phyloP scores from a whole-genome alignment of 371 early-diverging fungal genomes.

The Mucor piriformis region DNA sequence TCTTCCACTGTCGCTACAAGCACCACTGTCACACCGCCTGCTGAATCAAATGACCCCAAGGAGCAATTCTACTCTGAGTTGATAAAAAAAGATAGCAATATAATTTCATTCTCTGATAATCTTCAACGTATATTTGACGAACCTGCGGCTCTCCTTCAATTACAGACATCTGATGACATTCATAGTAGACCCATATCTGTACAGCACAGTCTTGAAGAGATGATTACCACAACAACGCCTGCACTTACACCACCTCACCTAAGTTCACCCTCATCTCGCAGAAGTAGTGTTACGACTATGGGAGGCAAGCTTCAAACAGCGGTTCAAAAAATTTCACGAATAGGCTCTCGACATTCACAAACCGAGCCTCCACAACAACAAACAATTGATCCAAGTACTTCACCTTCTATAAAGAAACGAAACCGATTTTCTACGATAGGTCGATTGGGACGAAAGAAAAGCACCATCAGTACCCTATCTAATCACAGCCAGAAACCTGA shows the following conservation, averaged over 20 bases:
- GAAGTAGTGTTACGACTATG: not conserved
- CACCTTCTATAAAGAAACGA: not conserved
- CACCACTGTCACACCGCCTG: not conserved
- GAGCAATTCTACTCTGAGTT: not conserved
- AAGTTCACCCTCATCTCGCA: not conserved
- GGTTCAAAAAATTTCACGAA: not conserved
- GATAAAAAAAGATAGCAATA: not conserved
- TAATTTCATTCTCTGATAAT: conserved; percentile 2
- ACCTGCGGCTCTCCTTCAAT: not conserved
- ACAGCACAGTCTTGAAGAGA: not conserved
- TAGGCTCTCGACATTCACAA: not conserved
- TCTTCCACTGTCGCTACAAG: not conserved
- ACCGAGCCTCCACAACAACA: not conserved
- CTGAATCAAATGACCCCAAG: not conserved
- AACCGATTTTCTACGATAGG: not conserved
- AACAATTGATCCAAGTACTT: not conserved
- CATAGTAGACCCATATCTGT: not conserved
- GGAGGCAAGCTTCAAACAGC: not conserved
- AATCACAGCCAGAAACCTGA: not conserved
- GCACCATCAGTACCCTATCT: not conserved
- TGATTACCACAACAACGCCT: not conserved
- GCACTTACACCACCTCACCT: not conserved
- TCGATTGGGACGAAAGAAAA: not conserved
- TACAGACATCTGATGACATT: not conserved
- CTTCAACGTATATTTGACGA: not conserved